Evolutionary conservation across 352 stramenopile species (phyloP).

Genomic region (Aphanomyces astaci): DNA sequence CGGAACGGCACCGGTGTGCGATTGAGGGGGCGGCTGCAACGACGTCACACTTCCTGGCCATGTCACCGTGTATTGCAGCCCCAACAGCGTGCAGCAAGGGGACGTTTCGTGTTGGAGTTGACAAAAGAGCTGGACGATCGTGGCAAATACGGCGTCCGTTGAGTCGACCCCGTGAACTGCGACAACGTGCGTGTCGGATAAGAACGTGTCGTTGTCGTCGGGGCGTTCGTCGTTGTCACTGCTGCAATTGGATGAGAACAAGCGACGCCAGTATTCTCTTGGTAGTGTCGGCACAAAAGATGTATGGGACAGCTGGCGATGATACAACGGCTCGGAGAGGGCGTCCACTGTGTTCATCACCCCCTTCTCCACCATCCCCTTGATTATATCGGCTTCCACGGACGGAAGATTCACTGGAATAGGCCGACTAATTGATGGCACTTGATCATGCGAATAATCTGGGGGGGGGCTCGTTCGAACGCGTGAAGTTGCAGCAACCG

Average conservation of each 20-base stretch:
- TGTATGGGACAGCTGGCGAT: constrained; percentile 12
- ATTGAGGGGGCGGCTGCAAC: background rate
- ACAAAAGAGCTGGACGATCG: background rate
- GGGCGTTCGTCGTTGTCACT: background rate
- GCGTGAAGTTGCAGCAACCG: background rate
- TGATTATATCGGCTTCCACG: background rate
- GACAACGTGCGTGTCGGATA: background rate
- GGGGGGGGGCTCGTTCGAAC: background rate
- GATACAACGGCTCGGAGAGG: constrained; percentile 17
- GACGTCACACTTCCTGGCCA: background rate
- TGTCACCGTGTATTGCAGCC: background rate
- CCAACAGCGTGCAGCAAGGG: background rate
- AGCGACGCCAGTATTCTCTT: background rate
- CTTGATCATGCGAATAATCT: too few species aligned
- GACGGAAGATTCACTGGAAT: too few species aligned
- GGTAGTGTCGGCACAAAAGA: constrained; percentile 1
- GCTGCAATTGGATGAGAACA: constrained; percentile 13
- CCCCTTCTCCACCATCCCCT: background rate
- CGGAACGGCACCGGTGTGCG: background rate
- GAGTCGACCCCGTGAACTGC: background rate
- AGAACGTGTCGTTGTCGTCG: background rate
- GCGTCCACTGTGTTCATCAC: background rate
- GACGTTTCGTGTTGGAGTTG: background rate
- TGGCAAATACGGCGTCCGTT: background rate
- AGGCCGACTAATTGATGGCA: too few species aligned